These are phyloP conservation scores for Boletus holoroseus DNA, from an alignment of 1,284 basidiomycete species.

Conservation along the genomic window DNA sequence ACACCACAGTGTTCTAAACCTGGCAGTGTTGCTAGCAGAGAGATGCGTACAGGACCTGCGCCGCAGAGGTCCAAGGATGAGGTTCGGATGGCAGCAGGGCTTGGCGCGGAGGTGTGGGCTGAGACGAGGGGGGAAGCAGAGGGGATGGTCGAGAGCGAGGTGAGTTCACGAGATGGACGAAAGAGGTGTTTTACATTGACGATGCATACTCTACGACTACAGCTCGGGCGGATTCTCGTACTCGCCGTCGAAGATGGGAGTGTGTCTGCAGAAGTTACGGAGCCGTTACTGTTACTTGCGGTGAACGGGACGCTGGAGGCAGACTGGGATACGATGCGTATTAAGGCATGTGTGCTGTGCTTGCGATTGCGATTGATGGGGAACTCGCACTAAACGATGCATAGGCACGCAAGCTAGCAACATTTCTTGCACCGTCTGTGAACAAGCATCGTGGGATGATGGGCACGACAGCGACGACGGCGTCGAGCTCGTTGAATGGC, in stretches of 20 bases:
- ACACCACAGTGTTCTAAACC: constrained; percentile 38
- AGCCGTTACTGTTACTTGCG: constrained; percentile 61
- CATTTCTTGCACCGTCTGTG: constrained; percentile 40
- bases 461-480: constrained; percentile 3
- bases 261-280: constrained; percentile 23
- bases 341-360: constrained; percentile 43
- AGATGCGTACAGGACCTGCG: constrained; percentile 4
- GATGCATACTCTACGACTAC: constrained; percentile 7
- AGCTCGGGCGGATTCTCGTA: constrained; percentile 69
- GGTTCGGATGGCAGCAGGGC: constrained; percentile 61
- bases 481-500: constrained; percentile 11
- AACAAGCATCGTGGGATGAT: constrained; percentile 35
- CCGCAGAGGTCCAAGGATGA: constrained; percentile 60
- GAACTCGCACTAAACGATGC: constrained; percentile 2
- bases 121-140: constrained; percentile 49
- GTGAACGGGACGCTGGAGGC: constrained; percentile 55
- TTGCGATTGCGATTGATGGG: background rate
- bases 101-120: constrained; percentile 69
- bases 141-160: constrained; percentile 72
- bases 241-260: constrained; percentile 49
- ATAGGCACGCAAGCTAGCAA: constrained; percentile 52
- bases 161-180: constrained; percentile 24
- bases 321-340: constrained; percentile 58
- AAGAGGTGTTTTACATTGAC: background rate
- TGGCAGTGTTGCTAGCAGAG: constrained; percentile 13